phyloP scores from a whole-genome alignment of 202 grass and related monocot species.

The Hordeum pubiflorum region DNA sequence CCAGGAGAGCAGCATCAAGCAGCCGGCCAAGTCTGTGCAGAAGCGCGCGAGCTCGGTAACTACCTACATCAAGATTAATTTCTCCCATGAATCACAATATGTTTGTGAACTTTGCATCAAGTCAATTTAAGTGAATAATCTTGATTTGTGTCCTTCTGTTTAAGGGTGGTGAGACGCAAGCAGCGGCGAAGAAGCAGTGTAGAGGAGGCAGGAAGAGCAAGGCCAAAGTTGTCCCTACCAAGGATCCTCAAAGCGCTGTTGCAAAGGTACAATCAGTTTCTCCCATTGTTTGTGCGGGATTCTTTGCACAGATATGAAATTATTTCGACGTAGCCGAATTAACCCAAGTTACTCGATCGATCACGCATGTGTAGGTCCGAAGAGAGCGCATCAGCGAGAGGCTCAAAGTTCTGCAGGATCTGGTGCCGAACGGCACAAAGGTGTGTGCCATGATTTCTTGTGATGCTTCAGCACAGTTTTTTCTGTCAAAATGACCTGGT shows the following conservation, averaged over 20 bases:
- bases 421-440: slow-evolving; percentile 92
- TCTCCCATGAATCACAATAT: not conserved
- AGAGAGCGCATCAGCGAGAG: slow-evolving; percentile 77
- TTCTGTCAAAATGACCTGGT: not conserved
- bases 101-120: not conserved
- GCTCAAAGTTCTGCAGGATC: slow-evolving; percentile 88
- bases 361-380: slow-evolving; percentile 43
- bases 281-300: not conserved
- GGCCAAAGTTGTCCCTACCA: slow-evolving; percentile 40
- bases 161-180: slow-evolving; percentile 39
- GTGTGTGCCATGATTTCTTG: slow-evolving; percentile 5
- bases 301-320: too few species aligned
- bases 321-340: not conserved
- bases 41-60: slow-evolving; percentile 26
- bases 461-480: not conserved
- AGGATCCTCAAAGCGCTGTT: slow-evolving; percentile 70
- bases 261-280: slow-evolving; percentile 53
- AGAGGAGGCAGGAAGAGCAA: slow-evolving; percentile 61
- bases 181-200: slow-evolving; percentile 71
- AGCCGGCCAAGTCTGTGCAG: slow-evolving; percentile 10
- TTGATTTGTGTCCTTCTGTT: not conserved
- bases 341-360: not conserved
- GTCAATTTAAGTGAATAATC: not conserved
- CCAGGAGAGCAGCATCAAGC: slow-evolving; percentile 28
- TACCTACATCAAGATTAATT: not conserved